phyloP scores from a whole-genome alignment of 2,329 filamentous ascomycete species.

The Claviceps spartinae region DNA sequence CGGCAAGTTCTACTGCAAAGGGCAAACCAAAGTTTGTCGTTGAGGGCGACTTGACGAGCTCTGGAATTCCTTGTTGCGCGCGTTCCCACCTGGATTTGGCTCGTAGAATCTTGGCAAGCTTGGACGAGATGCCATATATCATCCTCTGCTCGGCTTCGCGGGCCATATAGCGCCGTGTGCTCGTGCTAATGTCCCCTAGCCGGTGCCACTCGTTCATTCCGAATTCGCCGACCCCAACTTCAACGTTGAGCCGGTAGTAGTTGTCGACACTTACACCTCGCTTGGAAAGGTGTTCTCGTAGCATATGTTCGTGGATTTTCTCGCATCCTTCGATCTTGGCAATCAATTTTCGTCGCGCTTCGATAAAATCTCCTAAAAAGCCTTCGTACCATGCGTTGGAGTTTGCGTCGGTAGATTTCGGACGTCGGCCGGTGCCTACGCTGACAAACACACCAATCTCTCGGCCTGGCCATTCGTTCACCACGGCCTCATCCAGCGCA shows the following conservation, averaged over 20 bases:
- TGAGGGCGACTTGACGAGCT: constrained; percentile 28
- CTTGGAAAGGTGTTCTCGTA: constrained; percentile 60
- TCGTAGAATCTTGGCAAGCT: constrained; percentile 70
- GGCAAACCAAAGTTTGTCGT: constrained; percentile 28
- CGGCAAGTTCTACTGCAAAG: constrained; percentile 44
- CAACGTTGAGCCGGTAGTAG: constrained; percentile 94
- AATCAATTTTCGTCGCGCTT: constrained; percentile 73
- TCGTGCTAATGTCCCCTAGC: constrained; percentile 87
- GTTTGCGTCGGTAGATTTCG: constrained; percentile 51
- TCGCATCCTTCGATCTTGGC: constrained; percentile 93
- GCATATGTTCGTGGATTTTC: constrained; percentile 75
- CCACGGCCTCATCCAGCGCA: constrained; percentile 75
- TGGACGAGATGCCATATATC: constrained; percentile 62
- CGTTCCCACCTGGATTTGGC: constrained; percentile 57
- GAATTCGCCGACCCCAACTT: constrained; percentile 90
- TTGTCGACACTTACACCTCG: constrained; percentile 75
- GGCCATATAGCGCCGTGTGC: constrained; percentile 70
- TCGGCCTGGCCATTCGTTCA: constrained; percentile 90
- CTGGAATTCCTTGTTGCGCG: constrained; percentile 26
- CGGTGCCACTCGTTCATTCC: constrained; percentile 98
- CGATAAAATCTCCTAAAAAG: constrained; percentile 83
- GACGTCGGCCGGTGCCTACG: constrained; percentile 81
- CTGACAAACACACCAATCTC: constrained; percentile 88
- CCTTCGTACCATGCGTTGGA: constrained; percentile 84
- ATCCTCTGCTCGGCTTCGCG: constrained; percentile 62